Conservation (phyloP, 768 basidiomycete species). For the Chiua virens region DNA sequence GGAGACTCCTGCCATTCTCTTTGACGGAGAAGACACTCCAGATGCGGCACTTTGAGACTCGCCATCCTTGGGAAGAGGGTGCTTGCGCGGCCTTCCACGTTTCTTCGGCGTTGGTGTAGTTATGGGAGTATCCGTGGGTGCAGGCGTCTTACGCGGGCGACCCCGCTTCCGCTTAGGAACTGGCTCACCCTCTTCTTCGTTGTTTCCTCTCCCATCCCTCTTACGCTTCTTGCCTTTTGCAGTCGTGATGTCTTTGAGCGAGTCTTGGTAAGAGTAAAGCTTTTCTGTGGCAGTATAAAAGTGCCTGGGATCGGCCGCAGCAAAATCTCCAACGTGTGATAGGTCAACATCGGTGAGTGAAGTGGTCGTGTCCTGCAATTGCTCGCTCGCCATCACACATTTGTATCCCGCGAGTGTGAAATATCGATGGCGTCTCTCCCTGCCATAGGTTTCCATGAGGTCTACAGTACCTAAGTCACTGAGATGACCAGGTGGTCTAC, state of each 20-base stretch:
- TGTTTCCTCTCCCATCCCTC: constrained; percentile 24
- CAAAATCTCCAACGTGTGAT: constrained; percentile 54
- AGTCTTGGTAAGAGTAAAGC: constrained; percentile 49
- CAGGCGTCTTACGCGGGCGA: constrained; percentile 47
- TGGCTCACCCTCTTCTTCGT: constrained; percentile 18
- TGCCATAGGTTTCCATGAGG: constrained; percentile 78
- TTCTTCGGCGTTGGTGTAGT: constrained; percentile 34
- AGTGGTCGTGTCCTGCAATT: constrained; percentile 52
- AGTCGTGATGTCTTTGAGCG: constrained; percentile 38
- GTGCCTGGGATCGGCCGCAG: constrained; percentile 37
- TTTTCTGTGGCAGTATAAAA: constrained; percentile 54
- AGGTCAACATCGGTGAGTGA: constrained; percentile 49
- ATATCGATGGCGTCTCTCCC: constrained; percentile 85
- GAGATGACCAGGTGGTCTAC: constrained; percentile 67
- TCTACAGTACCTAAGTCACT: constrained; percentile 67
- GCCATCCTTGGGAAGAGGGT: constrained; percentile 3
- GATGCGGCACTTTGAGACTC: background rate
- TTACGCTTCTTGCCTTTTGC: constrained; percentile 31
- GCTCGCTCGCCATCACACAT: constrained; percentile 60
- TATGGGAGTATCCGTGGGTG: constrained; percentile 1
- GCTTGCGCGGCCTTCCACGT: constrained; percentile 37
- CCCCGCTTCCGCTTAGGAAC: constrained; percentile 48
- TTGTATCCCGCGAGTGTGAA: constrained; percentile 74
- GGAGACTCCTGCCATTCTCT: background rate
- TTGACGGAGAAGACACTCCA: constrained; percentile 9